These are phyloP conservation scores for Pholiota adiposa DNA, from an alignment of 1,284 basidiomycete species.

Conservation along the genomic window DNA sequence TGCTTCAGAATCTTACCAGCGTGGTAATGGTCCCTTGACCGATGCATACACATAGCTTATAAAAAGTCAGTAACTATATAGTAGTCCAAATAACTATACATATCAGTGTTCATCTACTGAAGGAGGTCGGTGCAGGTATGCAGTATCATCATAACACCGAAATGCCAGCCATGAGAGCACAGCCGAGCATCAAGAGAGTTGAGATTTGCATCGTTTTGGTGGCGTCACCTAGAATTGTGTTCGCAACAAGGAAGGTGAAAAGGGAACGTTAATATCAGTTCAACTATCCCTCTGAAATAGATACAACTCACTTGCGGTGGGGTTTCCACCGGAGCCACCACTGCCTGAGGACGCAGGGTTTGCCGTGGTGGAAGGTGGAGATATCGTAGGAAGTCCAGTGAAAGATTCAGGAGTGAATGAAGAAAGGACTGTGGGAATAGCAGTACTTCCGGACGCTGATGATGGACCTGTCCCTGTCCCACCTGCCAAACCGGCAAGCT, in stretches of 20 bases:
- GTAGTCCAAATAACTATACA: no score
- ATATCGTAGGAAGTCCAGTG: neutral
- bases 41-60: no score
- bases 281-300: neutral
- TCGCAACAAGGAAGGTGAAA: neutral
- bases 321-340: neutral
- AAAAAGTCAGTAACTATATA: no score
- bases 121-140: no score
- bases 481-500: conserved; percentile 43
- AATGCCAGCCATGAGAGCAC: neutral
- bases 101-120: no score
- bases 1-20: no score
- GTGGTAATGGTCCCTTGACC: no score
- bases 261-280: neutral
- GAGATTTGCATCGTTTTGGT: neutral
- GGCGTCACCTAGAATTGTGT: neutral
- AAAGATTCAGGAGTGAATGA: neutral
- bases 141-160: neutral
- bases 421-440: neutral
- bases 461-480: conserved; percentile 3
- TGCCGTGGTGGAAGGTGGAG: neutral
- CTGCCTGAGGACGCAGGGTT: neutral
- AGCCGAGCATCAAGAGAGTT: neutral
- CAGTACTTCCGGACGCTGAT: neutral
- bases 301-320: neutral